A percentile compares a stretch with the other conserved stretches of the same genome.
These are phyloP conservation scores for Agrostemma githago DNA, from an alignment of 148 eudicot genomes.

Conservation along the genomic window DNA sequence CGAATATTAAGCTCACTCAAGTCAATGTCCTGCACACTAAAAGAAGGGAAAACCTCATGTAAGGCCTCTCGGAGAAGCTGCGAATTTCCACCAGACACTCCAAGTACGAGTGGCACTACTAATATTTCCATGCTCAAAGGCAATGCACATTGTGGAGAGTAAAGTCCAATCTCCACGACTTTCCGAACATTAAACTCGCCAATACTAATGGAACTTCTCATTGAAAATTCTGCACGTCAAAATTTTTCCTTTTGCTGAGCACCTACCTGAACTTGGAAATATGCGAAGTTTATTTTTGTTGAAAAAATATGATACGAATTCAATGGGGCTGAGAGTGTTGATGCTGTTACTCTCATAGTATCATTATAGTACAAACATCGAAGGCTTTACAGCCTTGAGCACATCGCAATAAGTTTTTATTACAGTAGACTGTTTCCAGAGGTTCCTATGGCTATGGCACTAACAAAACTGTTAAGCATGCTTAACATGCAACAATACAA, in stretches of 20 bases:
- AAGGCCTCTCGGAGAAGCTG: neutral
- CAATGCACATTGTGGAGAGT: too few species aligned
- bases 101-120: neutral
- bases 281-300: neutral
- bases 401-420: neutral
- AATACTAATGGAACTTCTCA: too few species aligned
- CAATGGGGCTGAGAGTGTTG: neutral
- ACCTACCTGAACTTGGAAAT: neutral
- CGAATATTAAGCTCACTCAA: neutral
- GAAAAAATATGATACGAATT: neutral
- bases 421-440: constrained; percentile 2
- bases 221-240: too few species aligned
- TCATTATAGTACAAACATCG: constrained; percentile 11
- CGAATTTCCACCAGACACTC: neutral
- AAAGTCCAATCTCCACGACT: too few species aligned
- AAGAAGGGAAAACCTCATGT: neutral
- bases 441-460: constrained; percentile 10
- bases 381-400: constrained; percentile 32
- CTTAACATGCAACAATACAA: constrained; percentile 40
- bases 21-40: neutral
- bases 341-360: neutral
- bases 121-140: neutral
- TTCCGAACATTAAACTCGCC: too few species aligned
- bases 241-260: too few species aligned
- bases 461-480: constrained; percentile 53